Evolutionary conservation across 257 asterid genomes (phyloP), one percentile per base, ranked within the genome.

Genomic region (Linaria vulgaris): DNA sequence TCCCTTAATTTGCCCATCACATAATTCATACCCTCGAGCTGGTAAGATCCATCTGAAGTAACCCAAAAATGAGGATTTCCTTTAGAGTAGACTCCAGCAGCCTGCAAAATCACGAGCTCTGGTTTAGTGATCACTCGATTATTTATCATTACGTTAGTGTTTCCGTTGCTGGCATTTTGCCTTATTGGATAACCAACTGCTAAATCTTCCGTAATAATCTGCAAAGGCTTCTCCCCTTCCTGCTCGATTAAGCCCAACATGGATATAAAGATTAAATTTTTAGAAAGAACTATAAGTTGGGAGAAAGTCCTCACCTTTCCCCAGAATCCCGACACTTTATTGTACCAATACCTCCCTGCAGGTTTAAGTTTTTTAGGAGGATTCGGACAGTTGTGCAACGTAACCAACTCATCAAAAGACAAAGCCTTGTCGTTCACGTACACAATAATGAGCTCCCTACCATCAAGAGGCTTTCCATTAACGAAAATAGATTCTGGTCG

Each of bases 291-390:
- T n/a, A 8, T 22, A 41, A 45, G 56, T n/a, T 59, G 16, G 13
- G 30, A 23, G 13, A 59, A 9, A 55, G 9, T 61, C 49, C 74
- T 72, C 72, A 94, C 99, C 96, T 82, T 90, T 64, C 99, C 99
- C 99, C 99, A 94, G 53, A 78, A 81, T 62, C 99, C 99, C 12
- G 95, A 75, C 13, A 79, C 85, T 71, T 78, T 87, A 66, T 94
- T 97, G 38, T 94, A 94, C 99, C 99, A 94, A 67, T 89, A 94
- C 5, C 43, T 75, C 52, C 97, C 99, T n/a, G n/a, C n/a, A 4
- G 97, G 97, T 72, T 59, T 81, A 51, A 94, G 78, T 74, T 83
- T 94, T 79, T 84, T 90, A 0, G 99, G 99, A 58, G 97, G 99
- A 62, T 80, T 74, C 16, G 54, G 45, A 75, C 96, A 94, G 75